Conservation (phyloP, 768 basidiomycete genomes). For the Brasilioporus rufonigricans region DNA sequence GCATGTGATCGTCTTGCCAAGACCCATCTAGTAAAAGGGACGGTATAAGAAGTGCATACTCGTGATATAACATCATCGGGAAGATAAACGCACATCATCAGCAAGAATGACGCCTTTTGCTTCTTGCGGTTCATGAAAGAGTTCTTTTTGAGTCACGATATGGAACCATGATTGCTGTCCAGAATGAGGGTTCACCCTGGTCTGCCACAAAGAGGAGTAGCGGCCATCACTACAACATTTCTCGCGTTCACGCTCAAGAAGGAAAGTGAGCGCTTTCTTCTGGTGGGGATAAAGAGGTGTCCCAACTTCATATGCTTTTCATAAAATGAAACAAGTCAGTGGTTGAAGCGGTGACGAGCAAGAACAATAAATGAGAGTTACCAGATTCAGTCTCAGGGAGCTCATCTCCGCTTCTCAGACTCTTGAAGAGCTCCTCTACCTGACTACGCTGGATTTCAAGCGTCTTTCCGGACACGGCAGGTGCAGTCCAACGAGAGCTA, state of each 20-base stretch:
- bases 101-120: conserved; percentile 90
- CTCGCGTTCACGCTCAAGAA: conserved; percentile 85
- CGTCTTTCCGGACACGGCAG: conserved; percentile 63
- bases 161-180: conserved; percentile 67
- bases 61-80: conserved; percentile 10
- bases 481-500: conserved; percentile 52
- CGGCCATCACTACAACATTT: conserved; percentile 52
- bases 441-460: conserved; percentile 91
- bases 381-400: conserved; percentile 82
- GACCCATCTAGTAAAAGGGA: conserved; percentile 74
- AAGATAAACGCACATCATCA: conserved; percentile 75
- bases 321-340: conserved; percentile 18
- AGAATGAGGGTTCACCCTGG: conserved; percentile 47
- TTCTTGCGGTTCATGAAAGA: conserved; percentile 62
- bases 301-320: conserved; percentile 64
- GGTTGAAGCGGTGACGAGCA: conserved; percentile 7
- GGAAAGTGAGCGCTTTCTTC: conserved; percentile 94
- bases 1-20: conserved; percentile 96
- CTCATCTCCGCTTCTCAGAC: conserved; percentile 82
- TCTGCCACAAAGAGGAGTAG: conserved; percentile 73
- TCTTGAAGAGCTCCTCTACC: conserved; percentile 92
- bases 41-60: conserved; percentile 5
- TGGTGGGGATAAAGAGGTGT: conserved; percentile 95
- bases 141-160: conserved; percentile 79
- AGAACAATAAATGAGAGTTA: conserved; percentile 40